phyloP scores from a whole-genome alignment of 2,329 filamentous ascomycete species.

The Penicillium sp. region DNA sequence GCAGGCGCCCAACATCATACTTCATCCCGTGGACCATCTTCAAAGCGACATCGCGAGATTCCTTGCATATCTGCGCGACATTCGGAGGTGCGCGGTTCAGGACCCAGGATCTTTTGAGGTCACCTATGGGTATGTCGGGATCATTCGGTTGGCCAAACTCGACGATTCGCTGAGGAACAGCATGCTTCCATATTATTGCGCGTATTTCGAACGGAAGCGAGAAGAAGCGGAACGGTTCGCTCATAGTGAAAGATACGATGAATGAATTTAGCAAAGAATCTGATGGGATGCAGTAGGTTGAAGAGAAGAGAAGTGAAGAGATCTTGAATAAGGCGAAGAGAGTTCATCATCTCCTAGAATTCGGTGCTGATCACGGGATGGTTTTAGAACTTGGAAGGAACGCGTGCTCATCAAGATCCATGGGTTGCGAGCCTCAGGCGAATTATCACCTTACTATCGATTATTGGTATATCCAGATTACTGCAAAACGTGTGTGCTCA shows the following conservation, averaged over 20 bases:
- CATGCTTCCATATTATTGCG: conserved; percentile 1
- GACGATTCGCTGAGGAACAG: neutral
- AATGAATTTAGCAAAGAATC: too few species aligned
- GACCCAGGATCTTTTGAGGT: conserved; percentile 1
- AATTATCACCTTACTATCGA: too few species aligned
- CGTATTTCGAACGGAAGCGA: conserved; percentile 1
- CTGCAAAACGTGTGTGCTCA: too few species aligned
- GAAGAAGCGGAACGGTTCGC: neutral
- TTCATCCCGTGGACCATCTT: neutral
- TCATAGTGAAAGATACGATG: neutral
- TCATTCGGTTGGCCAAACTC: conserved; percentile 3
- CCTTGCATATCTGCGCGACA: neutral
- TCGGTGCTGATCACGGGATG: too few species aligned
- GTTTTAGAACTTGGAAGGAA: too few species aligned
- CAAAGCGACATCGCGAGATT: neutral
- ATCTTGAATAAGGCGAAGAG: too few species aligned
- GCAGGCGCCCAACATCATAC: too few species aligned
- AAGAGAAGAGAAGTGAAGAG: neutral
- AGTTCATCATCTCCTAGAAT: too few species aligned
- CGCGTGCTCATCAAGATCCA: too few species aligned
- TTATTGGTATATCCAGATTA: too few species aligned
- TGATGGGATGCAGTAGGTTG: neutral
- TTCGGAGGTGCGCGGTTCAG: neutral
- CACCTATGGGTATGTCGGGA: conserved; percentile 2
- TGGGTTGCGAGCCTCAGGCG: too few species aligned